Conservation (phyloP, 1,139 yeast species). For the Hansenula sp. region DNA sequence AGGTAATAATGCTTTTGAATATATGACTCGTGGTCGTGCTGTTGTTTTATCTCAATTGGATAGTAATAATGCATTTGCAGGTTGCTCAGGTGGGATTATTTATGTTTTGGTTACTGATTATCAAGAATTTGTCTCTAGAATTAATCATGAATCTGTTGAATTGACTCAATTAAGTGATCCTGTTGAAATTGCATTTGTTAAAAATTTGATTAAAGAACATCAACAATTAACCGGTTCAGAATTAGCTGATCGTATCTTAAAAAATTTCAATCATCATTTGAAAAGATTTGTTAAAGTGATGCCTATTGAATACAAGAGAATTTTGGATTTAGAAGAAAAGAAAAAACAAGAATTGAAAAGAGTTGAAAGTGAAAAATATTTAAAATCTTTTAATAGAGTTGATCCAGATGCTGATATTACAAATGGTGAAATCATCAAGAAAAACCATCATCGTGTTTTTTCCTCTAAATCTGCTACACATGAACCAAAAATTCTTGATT, state of each 20-base stretch:
- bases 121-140: constrained; percentile 81
- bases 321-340: constrained; percentile 72
- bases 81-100: constrained; percentile 99
- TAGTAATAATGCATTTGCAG: constrained; percentile 90
- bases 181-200: constrained; percentile 87
- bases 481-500: constrained; percentile 85
- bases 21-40: constrained; percentile 99
- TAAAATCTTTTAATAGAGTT: constrained; percentile 59
- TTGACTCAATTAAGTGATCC: constrained; percentile 77
- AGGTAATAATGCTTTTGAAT: constrained; percentile 99
- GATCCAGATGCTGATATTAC: constrained; percentile 86
- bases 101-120: constrained; percentile 88
- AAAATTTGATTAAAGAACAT: constrained; percentile 93
- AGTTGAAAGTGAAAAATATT: constrained; percentile 51
- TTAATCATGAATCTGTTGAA: constrained; percentile 80
- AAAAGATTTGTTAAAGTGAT: constrained; percentile 91
- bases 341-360: constrained; percentile 61
- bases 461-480: constrained; percentile 35
- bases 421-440: constrained; percentile 66
- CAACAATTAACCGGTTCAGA: constrained; percentile 92
- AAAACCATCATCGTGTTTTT: constrained; percentile 32
- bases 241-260: constrained; percentile 77
- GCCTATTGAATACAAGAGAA: constrained; percentile 88
- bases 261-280: constrained; percentile 81
- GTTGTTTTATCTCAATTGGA: constrained; percentile 90